A percentile compares a stretch with the other conserved stretches of the same genome.
phyloP scores from a whole-genome alignment of 2,329 filamentous ascomycete species.

The Penicillium sp. region DNA sequence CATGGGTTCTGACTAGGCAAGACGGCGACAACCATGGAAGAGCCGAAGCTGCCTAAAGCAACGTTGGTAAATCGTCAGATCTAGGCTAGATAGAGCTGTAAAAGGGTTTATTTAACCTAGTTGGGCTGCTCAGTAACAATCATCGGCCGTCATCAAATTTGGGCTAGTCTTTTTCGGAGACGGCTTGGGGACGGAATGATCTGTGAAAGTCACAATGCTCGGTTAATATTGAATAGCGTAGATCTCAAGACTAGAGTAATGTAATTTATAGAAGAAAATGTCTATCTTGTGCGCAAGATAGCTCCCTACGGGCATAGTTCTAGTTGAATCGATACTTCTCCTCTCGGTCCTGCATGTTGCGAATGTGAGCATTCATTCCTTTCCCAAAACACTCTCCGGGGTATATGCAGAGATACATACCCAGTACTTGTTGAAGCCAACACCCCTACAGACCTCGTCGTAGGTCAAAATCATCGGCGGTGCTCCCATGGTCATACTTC shows the following conservation, averaged over 20 bases:
- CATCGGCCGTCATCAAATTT: background rate
- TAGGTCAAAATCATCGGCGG: conserved; percentile 50
- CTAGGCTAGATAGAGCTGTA: background rate
- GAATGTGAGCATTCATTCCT: background rate
- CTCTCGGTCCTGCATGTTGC: conserved; percentile 39
- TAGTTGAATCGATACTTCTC: conserved; percentile 25
- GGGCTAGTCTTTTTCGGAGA: background rate
- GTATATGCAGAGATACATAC: conserved; percentile 20
- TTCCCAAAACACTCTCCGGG: background rate
- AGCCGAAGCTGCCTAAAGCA: background rate
- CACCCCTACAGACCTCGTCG: conserved; percentile 49
- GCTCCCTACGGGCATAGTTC: background rate
- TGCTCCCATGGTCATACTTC: conserved; percentile 44
- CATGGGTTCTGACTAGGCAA: background rate
- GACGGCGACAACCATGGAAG: background rate
- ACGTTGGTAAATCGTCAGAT: background rate
- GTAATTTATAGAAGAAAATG: background rate
- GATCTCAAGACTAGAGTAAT: background rate
- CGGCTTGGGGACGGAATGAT: background rate
- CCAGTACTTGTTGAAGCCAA: conserved; percentile 51
- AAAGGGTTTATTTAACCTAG: no score
- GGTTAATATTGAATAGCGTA: background rate
- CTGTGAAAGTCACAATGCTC: background rate
- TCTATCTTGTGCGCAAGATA: background rate
- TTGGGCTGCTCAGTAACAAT: background rate